Conservation (phyloP, 768 basidiomycete genomes). For the Tephrocybe sp. region DNA sequence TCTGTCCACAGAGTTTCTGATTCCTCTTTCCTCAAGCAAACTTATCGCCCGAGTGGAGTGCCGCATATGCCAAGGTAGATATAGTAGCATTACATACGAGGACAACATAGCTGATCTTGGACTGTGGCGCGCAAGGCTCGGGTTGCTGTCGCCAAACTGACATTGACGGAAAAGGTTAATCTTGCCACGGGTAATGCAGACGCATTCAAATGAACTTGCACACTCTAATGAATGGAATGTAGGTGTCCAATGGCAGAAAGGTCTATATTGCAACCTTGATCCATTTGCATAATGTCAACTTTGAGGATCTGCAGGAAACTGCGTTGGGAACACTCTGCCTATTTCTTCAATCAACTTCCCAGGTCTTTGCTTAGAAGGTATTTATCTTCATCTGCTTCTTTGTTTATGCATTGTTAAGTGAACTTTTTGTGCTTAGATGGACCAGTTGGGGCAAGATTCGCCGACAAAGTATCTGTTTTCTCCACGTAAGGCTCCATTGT, state of each 20-base stretch:
- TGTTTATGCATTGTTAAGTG: not conserved
- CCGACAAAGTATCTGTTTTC: conserved; percentile 47
- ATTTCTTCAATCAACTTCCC: conserved; percentile 46
- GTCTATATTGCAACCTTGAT: conserved; percentile 9
- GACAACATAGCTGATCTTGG: not conserved
- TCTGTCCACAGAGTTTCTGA: not conserved
- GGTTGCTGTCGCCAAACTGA: conserved; percentile 46
- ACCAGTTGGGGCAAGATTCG: conserved; percentile 48
- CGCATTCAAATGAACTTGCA: not conserved
- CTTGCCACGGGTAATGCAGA: conserved; percentile 45
- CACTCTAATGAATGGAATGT: not conserved
- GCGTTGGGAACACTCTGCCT: conserved; percentile 50
- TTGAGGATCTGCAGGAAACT: conserved; percentile 30
- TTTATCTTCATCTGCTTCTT: not conserved
- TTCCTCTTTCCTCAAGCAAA: conserved; percentile 24
- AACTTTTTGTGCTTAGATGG: conserved; percentile 28
- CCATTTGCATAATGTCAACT: not conserved
- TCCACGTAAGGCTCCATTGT: conserved; percentile 36
- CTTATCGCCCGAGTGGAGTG: conserved; percentile 49
- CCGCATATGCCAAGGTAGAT: conserved; percentile 51
- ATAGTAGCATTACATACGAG: not conserved
- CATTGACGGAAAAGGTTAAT: conserved; percentile 54
- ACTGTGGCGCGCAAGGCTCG: conserved; percentile 34
- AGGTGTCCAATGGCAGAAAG: conserved; percentile 45
- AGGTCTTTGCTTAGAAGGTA: conserved; percentile 50